Base-by-base conservation (phyloP, 805 yeast species). In the Cyberlindnera subsufficiens region DNA sequence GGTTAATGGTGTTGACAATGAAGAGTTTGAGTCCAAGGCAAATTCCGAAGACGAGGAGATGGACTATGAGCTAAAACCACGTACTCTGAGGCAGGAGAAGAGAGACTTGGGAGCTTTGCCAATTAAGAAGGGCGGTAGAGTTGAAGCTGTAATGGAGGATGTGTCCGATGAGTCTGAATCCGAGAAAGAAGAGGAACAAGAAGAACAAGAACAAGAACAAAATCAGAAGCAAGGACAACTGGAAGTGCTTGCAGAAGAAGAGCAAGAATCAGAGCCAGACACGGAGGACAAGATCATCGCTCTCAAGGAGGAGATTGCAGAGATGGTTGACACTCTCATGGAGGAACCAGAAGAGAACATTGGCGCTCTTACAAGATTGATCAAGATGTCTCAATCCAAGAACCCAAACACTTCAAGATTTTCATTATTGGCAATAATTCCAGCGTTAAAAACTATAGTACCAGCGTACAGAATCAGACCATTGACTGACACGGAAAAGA, bases 261-360 rank as follows among this genome's bases (percentile, higher is more conserved):
- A 45, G n/a, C 43, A 47, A 15, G 49, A 49, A 10, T 51, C 64
- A 29, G 73, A 71, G 40, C 64, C 63, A 19, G 78, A 78, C 46
- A 68, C 76, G 0, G 72, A 67, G 43, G 84, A 84, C 58, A 71
- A 69, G 42, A 67, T 86, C 20, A 52, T 72, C 6, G 73, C 76
- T 44, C 68, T 85, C 34, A 86, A 89, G 55, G 97, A 89, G 64
- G 86, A 85, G 42, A 76, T 93, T 34, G 96, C 98, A 0, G 79
- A 75, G 16, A 62, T 82, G 38, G 96, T 95, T 1, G 85, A 86
- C 32, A 74, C 75, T 34, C 65, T 91, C 30, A 79, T 79, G 54
- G 95, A 89, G 59, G 86, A 87, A 45, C 96, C 98, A 6, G 98
- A 93, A 61, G 96, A 87, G 55, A 77, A 90, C 55, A 71, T 83